These are phyloP conservation scores for Candida incommunis DNA, from an alignment of 805 yeast species.

Conservation along the genomic window DNA sequence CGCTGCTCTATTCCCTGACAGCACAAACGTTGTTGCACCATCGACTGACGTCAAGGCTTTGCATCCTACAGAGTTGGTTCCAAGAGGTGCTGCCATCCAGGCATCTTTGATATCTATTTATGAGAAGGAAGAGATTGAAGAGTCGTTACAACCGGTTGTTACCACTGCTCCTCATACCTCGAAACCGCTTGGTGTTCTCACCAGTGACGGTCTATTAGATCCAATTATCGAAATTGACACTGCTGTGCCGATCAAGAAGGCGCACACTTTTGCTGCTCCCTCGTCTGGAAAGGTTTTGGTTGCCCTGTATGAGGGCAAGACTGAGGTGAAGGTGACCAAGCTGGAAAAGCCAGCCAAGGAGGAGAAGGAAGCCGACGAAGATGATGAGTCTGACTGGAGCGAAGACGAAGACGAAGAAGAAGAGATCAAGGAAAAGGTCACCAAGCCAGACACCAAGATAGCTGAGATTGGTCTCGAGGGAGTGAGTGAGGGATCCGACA, in stretches of 20 bases:
- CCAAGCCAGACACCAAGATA: slow-evolving; percentile 57
- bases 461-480: slow-evolving; percentile 69
- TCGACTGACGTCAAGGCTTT: slow-evolving; percentile 57
- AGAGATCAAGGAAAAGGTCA: slow-evolving; percentile 58
- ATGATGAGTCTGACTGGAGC: slow-evolving; percentile 34
- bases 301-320: slow-evolving; percentile 73
- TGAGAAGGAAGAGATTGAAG: slow-evolving; percentile 76
- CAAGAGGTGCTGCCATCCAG: slow-evolving; percentile 95
- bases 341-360: slow-evolving; percentile 49
- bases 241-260: slow-evolving; percentile 78
- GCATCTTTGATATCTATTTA: slow-evolving; percentile 68
- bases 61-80: slow-evolving; percentile 77
- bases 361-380: slow-evolving; percentile 36
- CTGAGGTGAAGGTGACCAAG: slow-evolving; percentile 69
- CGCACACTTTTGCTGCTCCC: slow-evolving; percentile 42
- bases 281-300: slow-evolving; percentile 47
- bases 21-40: slow-evolving; percentile 61
- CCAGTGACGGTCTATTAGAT: slow-evolving; percentile 53
- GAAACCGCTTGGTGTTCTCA: slow-evolving; percentile 74
- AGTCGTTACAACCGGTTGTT: slow-evolving; percentile 71
- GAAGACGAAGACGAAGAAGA: slow-evolving; percentile 75
- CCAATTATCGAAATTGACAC: slow-evolving; percentile 72
- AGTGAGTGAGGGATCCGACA: slow-evolving; percentile 44
- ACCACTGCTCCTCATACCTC: slow-evolving; percentile 77
- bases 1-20: slow-evolving; percentile 64